Conservation (phyloP, 1,284 basidiomycete genomes). For the Pseudozyma sp. region DNA sequence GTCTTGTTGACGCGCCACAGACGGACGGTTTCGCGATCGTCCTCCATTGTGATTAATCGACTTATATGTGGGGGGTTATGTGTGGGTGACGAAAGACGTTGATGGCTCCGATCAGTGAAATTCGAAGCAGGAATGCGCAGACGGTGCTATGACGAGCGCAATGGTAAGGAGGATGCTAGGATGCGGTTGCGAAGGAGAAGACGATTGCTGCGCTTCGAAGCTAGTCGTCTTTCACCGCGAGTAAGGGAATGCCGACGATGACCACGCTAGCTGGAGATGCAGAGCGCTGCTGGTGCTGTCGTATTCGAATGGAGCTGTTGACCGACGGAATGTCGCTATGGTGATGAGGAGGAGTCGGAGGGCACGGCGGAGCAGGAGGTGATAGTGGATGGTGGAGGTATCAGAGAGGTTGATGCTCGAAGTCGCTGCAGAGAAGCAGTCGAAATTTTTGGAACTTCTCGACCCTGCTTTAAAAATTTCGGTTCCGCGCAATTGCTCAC, state of each 20-base stretch:
- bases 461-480: neutral
- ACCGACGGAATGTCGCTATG: neutral
- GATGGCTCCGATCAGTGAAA: neutral
- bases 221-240: too few relatives aligned
- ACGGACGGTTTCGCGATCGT: conserved; percentile 73
- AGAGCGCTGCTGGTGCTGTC: too few relatives aligned
- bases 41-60: conserved; percentile 60
- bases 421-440: neutral
- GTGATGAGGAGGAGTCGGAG: neutral
- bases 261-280: too few relatives aligned
- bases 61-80: neutral
- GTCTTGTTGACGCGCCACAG: conserved; percentile 97
- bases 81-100: neutral
- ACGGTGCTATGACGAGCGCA: too few relatives aligned
- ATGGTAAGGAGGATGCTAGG: too few relatives aligned
- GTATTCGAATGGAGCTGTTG: too few relatives aligned
- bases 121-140: too few relatives aligned
- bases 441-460: conserved; percentile 3
- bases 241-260: too few relatives aligned
- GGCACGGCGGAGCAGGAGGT: neutral
- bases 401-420: neutral
- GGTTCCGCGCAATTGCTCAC: neutral
- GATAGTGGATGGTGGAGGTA: conserved; percentile 7
- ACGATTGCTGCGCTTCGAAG: too few relatives aligned
- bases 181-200: too few relatives aligned